Conservation (phyloP, 2,329 filamentous ascomycete species). For the Drechslera avenae region DNA sequence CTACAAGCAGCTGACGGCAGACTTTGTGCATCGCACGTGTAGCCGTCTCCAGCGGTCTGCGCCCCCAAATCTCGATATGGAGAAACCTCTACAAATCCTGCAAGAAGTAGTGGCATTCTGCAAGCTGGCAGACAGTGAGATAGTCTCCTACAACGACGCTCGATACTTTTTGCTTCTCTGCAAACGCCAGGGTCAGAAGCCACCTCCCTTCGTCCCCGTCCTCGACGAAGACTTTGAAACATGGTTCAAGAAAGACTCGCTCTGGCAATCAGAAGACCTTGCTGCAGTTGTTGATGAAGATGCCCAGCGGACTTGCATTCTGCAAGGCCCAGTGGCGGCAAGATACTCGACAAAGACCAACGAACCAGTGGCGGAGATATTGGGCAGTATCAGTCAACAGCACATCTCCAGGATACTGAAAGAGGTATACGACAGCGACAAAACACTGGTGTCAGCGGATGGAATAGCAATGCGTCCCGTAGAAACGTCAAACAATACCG, state of each 20-base stretch:
- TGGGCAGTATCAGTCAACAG: constrained; percentile 18
- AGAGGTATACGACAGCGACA: constrained; percentile 8
- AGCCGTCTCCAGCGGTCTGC: background rate
- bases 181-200: constrained; percentile 40
- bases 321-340: constrained; percentile 47
- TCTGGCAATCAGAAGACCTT: constrained; percentile 49
- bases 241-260: constrained; percentile 51
- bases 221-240: constrained; percentile 47
- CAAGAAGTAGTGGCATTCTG: background rate
- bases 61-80: background rate
- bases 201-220: constrained; percentile 44
- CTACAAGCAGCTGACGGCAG: background rate
- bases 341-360: constrained; percentile 21
- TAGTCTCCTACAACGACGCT: background rate
- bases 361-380: constrained; percentile 20
- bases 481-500: constrained; percentile 9
- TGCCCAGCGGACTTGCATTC: constrained; percentile 41
- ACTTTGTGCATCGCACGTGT: background rate
- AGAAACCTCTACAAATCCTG: background rate
- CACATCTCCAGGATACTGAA: constrained; percentile 15
- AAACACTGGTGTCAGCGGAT: background rate
- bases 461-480: too few species aligned
- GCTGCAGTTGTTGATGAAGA: constrained; percentile 46
- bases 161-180: constrained; percentile 40
- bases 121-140: constrained; percentile 11